Evolutionary conservation across 176 grass and related monocot genomes (phyloP).

Genomic region (Carex parvula): DNA sequence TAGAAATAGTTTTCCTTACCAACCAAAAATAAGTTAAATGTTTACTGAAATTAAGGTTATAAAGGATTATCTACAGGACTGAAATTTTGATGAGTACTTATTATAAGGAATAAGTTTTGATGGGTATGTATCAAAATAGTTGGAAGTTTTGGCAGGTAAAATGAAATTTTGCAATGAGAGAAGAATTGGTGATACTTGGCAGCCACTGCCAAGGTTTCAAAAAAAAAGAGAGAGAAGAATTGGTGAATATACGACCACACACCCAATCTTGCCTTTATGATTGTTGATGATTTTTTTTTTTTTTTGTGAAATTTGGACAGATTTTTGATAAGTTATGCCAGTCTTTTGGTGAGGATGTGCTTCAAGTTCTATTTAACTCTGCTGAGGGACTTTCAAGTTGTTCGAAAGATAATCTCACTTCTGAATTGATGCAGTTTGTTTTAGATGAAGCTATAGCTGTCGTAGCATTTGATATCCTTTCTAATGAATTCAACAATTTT

Average conservation of each 20-base stretch:
- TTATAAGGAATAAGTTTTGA: background rate
- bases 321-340: slow-evolving; percentile 99
- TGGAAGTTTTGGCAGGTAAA: background rate
- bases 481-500: slow-evolving; percentile 2
- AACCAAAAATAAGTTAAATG: background rate
- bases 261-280: background rate
- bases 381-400: slow-evolving; percentile 83
- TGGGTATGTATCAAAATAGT: background rate
- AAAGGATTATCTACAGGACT: background rate
- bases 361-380: slow-evolving; percentile 97
- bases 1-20: background rate
- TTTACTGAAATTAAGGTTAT: background rate
- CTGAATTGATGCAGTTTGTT: slow-evolving; percentile 76
- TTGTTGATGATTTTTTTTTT: background rate
- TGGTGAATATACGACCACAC: background rate
- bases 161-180: background rate
- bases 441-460: slow-evolving; percentile 79
- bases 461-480: slow-evolving; percentile 98
- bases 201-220: no score
- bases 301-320: slow-evolving; percentile 33
- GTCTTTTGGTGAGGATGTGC: slow-evolving; percentile 94
- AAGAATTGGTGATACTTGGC: background rate
- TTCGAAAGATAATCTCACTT: slow-evolving; percentile 51
- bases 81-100: background rate
- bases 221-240: background rate